These are phyloP conservation scores for Zygotorulaspora danielsina DNA, from an alignment of 805 yeast species.

Conservation along the genomic window DNA sequence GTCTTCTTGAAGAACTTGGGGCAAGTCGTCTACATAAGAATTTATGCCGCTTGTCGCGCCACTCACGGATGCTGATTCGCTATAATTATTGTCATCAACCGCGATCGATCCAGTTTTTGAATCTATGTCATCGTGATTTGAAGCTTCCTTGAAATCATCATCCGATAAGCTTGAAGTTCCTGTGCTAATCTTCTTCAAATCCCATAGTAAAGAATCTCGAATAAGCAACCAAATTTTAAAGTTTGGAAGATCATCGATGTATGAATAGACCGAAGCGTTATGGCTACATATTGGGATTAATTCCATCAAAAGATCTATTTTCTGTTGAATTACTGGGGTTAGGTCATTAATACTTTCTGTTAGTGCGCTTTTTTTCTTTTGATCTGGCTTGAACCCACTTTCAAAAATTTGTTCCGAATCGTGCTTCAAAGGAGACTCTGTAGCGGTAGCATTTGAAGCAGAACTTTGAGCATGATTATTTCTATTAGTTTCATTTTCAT, in stretches of 20 bases:
- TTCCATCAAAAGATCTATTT: conserved; percentile 25
- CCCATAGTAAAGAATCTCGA: conserved; percentile 35
- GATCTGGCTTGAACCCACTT: neutral
- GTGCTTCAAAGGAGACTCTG: neutral
- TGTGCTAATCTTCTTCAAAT: conserved; percentile 21
- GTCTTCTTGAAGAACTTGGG: conserved; percentile 18
- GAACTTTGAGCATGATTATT: conserved; percentile 5
- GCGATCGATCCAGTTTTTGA: neutral
- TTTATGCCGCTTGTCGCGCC: conserved; percentile 26
- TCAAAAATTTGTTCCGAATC: neutral
- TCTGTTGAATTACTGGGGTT: conserved; percentile 12
- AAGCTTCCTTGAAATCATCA: neutral
- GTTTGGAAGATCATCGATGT: conserved; percentile 31
- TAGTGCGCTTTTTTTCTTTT: conserved; percentile 11
- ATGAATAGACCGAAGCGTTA: conserved; percentile 32
- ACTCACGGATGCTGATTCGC: conserved; percentile 20
- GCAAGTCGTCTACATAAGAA: conserved; percentile 28
- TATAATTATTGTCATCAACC: neutral
- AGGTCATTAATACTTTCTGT: conserved; percentile 12
- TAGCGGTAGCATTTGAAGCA: neutral
- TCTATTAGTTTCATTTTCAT: conserved; percentile 7
- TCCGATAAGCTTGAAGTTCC: conserved; percentile 4
- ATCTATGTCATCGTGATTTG: neutral
- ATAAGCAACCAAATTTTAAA: conserved; percentile 34
- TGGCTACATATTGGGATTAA: conserved; percentile 31